Percentiles rank a stretch among this genome's conserved stretches.
Conservation (phyloP, 148 eudicot species). For the Dysphania ambrosioides region DNA sequence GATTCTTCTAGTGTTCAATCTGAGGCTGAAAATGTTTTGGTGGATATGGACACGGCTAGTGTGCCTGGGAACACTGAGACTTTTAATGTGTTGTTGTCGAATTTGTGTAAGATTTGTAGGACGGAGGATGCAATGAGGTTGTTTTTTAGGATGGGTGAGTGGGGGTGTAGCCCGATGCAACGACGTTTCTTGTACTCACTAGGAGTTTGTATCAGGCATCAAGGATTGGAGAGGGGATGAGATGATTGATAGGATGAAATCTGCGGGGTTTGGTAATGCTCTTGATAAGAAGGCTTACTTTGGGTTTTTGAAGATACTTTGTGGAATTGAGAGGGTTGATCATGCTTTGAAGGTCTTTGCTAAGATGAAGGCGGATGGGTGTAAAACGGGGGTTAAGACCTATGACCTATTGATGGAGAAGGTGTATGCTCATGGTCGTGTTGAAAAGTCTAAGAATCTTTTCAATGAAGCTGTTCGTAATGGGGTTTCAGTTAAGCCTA, state of each 20-base stretch:
- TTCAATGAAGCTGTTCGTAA: conserved; percentile 62
- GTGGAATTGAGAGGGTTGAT: conserved; percentile 91
- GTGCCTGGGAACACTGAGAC: conserved; percentile 81
- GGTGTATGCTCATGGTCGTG: conserved; percentile 65
- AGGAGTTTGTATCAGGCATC: conserved; percentile 91
- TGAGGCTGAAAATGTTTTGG: conserved; percentile 59
- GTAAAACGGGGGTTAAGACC: conserved; percentile 69
- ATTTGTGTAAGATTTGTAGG: conserved; percentile 73
- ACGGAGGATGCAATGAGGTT: conserved; percentile 63
- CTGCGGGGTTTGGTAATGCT: conserved; percentile 64
- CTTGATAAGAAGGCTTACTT: conserved; percentile 68
- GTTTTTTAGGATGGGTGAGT: conserved; percentile 81
- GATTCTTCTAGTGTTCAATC: conserved; percentile 61
- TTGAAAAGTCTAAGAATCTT: conserved; percentile 59
- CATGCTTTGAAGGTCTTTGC: conserved; percentile 71
- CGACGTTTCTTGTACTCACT: conserved; percentile 63
- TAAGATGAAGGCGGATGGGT: conserved; percentile 75
- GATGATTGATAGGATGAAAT: conserved; percentile 89
- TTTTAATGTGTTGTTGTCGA: conserved; percentile 66
- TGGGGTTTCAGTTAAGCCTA: conserved; percentile 49
- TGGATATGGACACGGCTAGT: conserved; percentile 88
- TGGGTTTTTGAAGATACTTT: conserved; percentile 68
- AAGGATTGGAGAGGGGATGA: conserved; percentile 89
- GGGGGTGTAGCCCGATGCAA: conserved; percentile 78
- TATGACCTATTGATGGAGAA: conserved; percentile 77